A percentile compares a stretch with the other conserved stretches of the same genome.
Conservation (phyloP, 805 yeast species). For the Sungouiella blattae region DNA sequence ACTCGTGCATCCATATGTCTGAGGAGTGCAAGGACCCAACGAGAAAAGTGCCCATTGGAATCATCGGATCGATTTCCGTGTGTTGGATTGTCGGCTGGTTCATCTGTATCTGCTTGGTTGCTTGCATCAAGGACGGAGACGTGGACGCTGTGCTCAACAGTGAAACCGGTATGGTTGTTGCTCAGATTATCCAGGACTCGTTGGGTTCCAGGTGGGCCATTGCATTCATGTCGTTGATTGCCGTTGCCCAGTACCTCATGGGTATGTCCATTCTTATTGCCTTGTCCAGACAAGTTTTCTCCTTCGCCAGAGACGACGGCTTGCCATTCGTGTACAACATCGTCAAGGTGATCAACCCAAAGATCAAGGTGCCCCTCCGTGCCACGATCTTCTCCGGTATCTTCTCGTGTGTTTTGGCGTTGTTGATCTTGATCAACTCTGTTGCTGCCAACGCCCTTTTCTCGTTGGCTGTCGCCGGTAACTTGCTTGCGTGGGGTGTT, state of each 20-base stretch:
- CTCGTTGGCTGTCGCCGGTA: constrained; percentile 10
- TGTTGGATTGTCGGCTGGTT: constrained; percentile 55
- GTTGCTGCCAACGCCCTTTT: constrained; percentile 8
- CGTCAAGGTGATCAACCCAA: constrained; percentile 50
- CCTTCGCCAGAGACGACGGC: constrained; percentile 73
- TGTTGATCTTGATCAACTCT: constrained; percentile 7
- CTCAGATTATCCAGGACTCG: constrained; percentile 58
- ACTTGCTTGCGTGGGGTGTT: constrained; percentile 9
- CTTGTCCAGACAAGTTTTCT: constrained; percentile 67
- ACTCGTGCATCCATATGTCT: constrained; percentile 64
- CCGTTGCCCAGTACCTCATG: constrained; percentile 61
- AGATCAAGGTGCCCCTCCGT: constrained; percentile 55
- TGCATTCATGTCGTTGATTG: constrained; percentile 55
- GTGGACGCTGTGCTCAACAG: constrained; percentile 18
- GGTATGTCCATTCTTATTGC: constrained; percentile 60
- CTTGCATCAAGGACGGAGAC: constrained; percentile 43
- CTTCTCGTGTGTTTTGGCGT: constrained; percentile 6
- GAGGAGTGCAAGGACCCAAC: constrained; percentile 65
- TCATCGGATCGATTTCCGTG: constrained; percentile 49
- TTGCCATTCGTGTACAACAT: constrained; percentile 43
- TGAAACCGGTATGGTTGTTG: constrained; percentile 52
- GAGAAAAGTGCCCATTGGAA: constrained; percentile 60
- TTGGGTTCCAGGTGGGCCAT: constrained; percentile 47
- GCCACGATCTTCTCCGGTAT: constrained; percentile 33
- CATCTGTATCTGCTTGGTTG: constrained; percentile 36